These are phyloP conservation scores for Yarrowia sp. DNA, from an alignment of 805 yeast species.

Conservation along the genomic window DNA sequence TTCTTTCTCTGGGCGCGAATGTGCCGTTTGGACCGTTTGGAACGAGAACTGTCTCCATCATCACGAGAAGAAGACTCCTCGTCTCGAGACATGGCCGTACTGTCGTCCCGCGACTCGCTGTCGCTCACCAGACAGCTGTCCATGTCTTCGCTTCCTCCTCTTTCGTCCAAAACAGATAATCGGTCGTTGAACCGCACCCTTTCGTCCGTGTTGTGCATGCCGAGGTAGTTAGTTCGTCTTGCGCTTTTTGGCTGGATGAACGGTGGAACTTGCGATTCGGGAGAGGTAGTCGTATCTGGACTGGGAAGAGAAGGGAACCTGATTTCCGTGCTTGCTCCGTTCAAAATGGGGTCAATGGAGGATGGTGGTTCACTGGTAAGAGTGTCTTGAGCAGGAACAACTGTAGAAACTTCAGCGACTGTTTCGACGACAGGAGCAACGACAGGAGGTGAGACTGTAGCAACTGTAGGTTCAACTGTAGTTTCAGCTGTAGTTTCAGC, in stretches of 20 bases:
- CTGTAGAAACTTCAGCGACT: background rate
- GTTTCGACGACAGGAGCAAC: too few relatives aligned
- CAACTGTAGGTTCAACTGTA: too few relatives aligned
- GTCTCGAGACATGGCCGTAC: background rate
- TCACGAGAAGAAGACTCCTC: conserved; percentile 11
- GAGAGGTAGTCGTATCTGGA: conserved; percentile 6
- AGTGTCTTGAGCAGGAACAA: background rate
- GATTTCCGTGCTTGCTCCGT: background rate
- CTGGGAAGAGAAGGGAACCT: conserved; percentile 7
- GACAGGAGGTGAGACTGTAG: too few relatives aligned
- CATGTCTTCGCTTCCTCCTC: background rate
- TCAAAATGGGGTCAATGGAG: background rate
- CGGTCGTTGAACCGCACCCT: background rate
- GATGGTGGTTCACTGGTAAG: too few relatives aligned
- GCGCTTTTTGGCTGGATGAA: conserved; percentile 11
- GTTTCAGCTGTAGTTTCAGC: too few relatives aligned
- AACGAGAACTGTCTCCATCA: background rate
- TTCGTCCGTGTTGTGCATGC: background rate
- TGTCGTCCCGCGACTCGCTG: background rate
- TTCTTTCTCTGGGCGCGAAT: background rate
- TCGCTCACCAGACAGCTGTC: background rate
- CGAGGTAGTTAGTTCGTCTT: background rate
- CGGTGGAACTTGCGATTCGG: background rate
- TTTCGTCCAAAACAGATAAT: background rate
- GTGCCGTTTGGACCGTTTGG: background rate